These are phyloP conservation scores for Comarum palustre DNA, from an alignment of 306 rosid genomes.

Conservation along the genomic window DNA sequence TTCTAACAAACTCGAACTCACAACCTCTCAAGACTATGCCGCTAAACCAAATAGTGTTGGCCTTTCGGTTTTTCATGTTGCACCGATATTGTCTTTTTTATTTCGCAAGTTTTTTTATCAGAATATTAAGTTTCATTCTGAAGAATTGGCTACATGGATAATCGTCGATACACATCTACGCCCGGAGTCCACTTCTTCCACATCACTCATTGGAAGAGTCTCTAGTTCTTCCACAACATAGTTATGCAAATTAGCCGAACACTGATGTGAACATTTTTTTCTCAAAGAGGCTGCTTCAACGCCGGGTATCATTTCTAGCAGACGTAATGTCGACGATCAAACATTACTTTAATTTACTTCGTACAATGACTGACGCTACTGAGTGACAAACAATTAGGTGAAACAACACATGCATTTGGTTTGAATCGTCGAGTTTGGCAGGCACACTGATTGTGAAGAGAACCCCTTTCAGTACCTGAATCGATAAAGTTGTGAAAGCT, in stretches of 20 bases:
- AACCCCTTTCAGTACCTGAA: slow-evolving; percentile 4
- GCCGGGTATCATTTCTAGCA: neutral
- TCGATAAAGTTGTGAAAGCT: neutral
- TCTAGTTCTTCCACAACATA: neutral
- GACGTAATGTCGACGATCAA: neutral
- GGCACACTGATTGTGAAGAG: slow-evolving; percentile 34
- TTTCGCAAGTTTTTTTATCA: too few species aligned
- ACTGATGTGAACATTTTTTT: neutral
- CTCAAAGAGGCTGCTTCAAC: neutral
- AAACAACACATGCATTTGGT: neutral
- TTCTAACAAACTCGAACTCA: too few species aligned
- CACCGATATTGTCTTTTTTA: too few species aligned
- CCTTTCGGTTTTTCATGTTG: too few species aligned
- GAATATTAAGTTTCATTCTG: too few species aligned
- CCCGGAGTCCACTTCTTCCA: neutral
- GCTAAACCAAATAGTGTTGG: too few species aligned
- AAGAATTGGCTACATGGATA: too few species aligned
- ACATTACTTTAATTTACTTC: neutral
- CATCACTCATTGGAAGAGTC: neutral
- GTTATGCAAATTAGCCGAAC: neutral
- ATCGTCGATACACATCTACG: neutral
- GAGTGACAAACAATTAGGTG: neutral
- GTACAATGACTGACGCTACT: neutral
- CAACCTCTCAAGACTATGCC: too few species aligned
- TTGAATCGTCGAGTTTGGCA: slow-evolving; percentile 34